Evolutionary conservation across 805 yeast species (phyloP), one percentile per base, ranked within the genome.

Genomic region (Metahyphopichia silvanorum): DNA sequence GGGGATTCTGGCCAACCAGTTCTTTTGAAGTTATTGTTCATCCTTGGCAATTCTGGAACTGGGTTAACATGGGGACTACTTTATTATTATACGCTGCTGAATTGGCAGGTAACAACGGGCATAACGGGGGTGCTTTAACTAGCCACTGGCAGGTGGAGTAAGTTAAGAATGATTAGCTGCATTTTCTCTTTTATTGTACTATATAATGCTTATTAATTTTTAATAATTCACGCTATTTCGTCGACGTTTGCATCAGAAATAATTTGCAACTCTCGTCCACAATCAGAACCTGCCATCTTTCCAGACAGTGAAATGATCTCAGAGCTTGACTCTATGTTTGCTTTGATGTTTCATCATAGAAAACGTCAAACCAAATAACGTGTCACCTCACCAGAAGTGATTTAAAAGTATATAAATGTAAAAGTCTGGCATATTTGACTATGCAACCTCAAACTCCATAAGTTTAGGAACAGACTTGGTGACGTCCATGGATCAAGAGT

Each of bases 41-140:
- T 53, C 82, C 96, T n/a, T 84, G 95, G 86, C 88, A 87, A 49
- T 85, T 93, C 54, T 91, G 98, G 98, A 86, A 89, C 49, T 91
- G 98, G 98, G 76, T 86, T 37, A 91, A 91, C 54, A 85, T 91
- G 67, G 79, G 82, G 44, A 73, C 82, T 33, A 84, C 95, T 8
- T 63, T 93, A 35, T 64, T 78, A n/a, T 66, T 93, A 17, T 91
- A 91, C 57, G 79, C 82, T 19, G 67, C 84, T 29, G 98, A 91
- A 60, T 66, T 91, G 38, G 58, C 79, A 44, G 68, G 70, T 12
- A 58, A 60, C 39, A 47, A 51, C 32, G 49, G 50, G 21, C 46
- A 51, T 25, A 35, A 57, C 13, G 52, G 51, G 16, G 55, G 57
- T 16, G 64, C 67, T 14, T 51, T 66, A 40, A 66, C 72, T 5